These are phyloP conservation scores for Peronospora farinosa DNA, from an alignment of 352 stramenopile species.

Conservation along the genomic window DNA sequence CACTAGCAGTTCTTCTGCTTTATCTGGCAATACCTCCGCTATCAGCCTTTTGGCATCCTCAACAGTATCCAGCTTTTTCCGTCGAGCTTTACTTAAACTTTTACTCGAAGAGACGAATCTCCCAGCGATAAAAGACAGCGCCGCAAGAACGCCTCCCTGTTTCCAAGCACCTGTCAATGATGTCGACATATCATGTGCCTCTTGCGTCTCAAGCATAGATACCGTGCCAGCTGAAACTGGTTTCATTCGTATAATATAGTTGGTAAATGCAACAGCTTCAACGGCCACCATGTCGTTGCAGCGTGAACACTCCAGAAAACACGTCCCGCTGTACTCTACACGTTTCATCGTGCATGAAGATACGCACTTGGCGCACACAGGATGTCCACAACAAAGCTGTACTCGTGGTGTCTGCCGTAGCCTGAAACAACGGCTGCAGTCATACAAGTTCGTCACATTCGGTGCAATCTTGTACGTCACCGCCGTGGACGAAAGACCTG, in stretches of 20 bases:
- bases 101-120: constrained; percentile 19
- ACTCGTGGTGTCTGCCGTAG: constrained; percentile 51
- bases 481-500: constrained; percentile 12
- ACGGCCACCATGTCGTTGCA: constrained; percentile 49
- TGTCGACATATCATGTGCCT: not conserved
- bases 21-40: constrained; percentile 20
- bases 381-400: constrained; percentile 60
- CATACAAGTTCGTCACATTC: constrained; percentile 45
- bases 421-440: constrained; percentile 49
- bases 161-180: constrained; percentile 31
- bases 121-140: constrained; percentile 37
- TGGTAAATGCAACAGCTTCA: constrained; percentile 51
- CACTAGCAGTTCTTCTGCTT: constrained; percentile 22
- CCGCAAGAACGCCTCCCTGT: constrained; percentile 36
- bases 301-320: constrained; percentile 47
- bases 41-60: constrained; percentile 19
- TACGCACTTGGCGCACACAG: constrained; percentile 52
- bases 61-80: constrained; percentile 14
- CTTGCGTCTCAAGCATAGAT: constrained; percentile 21
- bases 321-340: constrained; percentile 35
- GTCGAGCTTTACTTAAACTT: constrained; percentile 1
- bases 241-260: constrained; percentile 47
- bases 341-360: constrained; percentile 40
- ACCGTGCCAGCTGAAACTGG: constrained; percentile 29
- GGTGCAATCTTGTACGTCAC: constrained; percentile 30